These are phyloP conservation scores for Camellia granthamiana DNA, from an alignment of 148 eudicot species.

Conservation along the genomic window DNA sequence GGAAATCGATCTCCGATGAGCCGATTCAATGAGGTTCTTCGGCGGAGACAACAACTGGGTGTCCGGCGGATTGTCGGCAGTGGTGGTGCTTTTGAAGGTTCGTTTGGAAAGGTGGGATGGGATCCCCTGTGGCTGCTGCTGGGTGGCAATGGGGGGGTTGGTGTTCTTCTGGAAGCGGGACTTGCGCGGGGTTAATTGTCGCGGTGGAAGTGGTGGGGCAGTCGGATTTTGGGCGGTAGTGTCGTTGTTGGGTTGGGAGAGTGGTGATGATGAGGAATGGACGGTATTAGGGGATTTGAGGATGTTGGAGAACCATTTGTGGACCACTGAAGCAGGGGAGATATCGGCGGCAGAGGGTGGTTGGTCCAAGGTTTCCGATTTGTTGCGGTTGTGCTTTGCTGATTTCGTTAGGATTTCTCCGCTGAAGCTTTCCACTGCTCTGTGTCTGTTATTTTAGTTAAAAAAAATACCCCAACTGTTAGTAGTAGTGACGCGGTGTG, in stretches of 20 bases:
- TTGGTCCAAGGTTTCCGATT: conserved; percentile 13
- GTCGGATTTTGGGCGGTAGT: background rate
- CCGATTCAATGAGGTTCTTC: conserved; percentile 37
- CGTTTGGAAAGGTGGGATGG: conserved; percentile 22
- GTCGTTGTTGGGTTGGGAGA: conserved; percentile 3
- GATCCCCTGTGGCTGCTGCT: conserved; percentile 28
- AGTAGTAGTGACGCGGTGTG: too few species aligned
- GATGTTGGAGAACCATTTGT: conserved; percentile 38
- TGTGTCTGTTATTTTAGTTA: conserved; percentile 31
- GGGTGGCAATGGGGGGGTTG: conserved; percentile 16
- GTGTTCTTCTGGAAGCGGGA: conserved; percentile 35
- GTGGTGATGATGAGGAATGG: conserved; percentile 5
- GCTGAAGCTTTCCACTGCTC: conserved; percentile 30
- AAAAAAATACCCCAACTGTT: background rate
- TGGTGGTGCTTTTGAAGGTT: conserved; percentile 14
- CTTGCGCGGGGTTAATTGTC: conserved; percentile 31
- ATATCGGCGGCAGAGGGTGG: conserved; percentile 9
- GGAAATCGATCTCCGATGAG: conserved; percentile 33
- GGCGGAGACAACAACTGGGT: conserved; percentile 31
- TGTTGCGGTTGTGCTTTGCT: conserved; percentile 33
- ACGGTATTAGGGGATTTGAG: conserved; percentile 25
- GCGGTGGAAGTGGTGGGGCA: conserved; percentile 29
- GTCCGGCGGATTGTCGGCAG: conserved; percentile 11
- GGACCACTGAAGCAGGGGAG: conserved; percentile 31
- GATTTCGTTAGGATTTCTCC: conserved; percentile 42